Conservation (phyloP, 306 rosid genomes). For the Glycine soja region DNA sequence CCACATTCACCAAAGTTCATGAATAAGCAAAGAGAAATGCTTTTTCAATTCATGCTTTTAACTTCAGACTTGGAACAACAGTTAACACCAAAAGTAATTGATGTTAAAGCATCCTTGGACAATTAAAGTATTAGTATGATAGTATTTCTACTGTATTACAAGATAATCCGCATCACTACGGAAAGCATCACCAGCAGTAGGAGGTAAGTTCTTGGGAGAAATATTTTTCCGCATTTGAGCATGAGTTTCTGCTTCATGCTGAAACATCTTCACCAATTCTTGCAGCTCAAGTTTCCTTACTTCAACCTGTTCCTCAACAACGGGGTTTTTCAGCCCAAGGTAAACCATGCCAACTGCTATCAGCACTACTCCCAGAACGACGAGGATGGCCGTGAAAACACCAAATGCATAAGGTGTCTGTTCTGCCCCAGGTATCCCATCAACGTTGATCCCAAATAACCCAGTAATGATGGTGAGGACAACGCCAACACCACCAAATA, state of each 20-base stretch:
- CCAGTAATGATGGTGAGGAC: slow-evolving; percentile 86
- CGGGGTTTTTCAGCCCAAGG: slow-evolving; percentile 80
- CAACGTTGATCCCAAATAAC: slow-evolving; percentile 91
- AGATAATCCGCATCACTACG: slow-evolving; percentile 49
- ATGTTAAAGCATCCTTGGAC: slow-evolving; percentile 18
- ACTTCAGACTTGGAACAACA: neutral
- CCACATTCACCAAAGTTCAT: slow-evolving; percentile 4
- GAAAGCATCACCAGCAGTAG: slow-evolving; percentile 76
- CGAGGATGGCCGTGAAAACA: slow-evolving; percentile 67
- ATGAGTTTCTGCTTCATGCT: slow-evolving; percentile 95
- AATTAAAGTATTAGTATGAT: neutral
- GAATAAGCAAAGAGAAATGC: neutral
- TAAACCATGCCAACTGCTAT: slow-evolving; percentile 67
- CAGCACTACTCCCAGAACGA: slow-evolving; percentile 62
- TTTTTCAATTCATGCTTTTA: slow-evolving; percentile 11
- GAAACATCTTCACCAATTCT: slow-evolving; percentile 77
- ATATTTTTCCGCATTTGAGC: slow-evolving; percentile 69
- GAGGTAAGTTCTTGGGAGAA: slow-evolving; percentile 70
- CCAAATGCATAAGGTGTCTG: slow-evolving; percentile 86
- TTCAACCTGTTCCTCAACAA: slow-evolving; percentile 65
- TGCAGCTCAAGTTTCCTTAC: slow-evolving; percentile 85
- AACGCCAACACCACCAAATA: slow-evolving; percentile 86
- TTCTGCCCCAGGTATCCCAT: slow-evolving; percentile 82
- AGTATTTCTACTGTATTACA: slow-evolving; percentile 51
- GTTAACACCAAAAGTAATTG: neutral